Percentiles rank a stretch among this genome's conserved stretches.
phyloP scores from a whole-genome alignment of 805 yeast genomes.

The Candida silvicultrix region DNA sequence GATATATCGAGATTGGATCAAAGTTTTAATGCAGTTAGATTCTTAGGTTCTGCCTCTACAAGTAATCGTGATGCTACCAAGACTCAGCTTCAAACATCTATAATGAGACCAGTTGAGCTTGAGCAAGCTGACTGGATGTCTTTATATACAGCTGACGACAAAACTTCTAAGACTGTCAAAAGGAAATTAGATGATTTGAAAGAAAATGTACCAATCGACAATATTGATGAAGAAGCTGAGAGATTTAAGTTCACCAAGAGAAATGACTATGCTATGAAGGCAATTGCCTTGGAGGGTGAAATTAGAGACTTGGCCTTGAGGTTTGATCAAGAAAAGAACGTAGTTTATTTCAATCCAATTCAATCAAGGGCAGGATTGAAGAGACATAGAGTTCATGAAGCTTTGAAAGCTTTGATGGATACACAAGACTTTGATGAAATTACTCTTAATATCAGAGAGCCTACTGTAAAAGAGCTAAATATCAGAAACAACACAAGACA shows the following conservation, averaged over 20 bases:
- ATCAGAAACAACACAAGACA: conserved; percentile 64
- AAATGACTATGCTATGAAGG: conserved; percentile 76
- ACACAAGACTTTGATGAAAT: conserved; percentile 56
- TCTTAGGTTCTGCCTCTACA: conserved; percentile 45
- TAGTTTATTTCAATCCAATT: conserved; percentile 74
- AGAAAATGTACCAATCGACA: conserved; percentile 36
- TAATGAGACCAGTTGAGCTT: conserved; percentile 68
- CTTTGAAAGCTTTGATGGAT: conserved; percentile 46
- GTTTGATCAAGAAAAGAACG: conserved; percentile 44
- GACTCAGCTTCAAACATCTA: conserved; percentile 39
- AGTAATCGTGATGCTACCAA: conserved; percentile 18
- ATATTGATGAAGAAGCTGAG: conserved; percentile 24
- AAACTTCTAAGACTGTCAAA: conserved; percentile 30
- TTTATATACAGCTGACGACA: conserved; percentile 43
- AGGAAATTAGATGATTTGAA: conserved; percentile 40
- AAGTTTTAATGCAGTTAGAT: conserved; percentile 56
- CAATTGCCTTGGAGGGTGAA: conserved; percentile 23
- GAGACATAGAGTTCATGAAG: conserved; percentile 63
- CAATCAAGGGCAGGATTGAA: conserved; percentile 74
- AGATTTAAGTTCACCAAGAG: conserved; percentile 53
- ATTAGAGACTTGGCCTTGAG: conserved; percentile 57
- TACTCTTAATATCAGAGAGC: conserved; percentile 60
- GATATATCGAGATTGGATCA: conserved; percentile 90
- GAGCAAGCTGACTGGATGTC: conserved; percentile 77
- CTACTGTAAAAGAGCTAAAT: conserved; percentile 62